phyloP scores from a whole-genome alignment of 306 rosid species.

The Delonix regia region DNA sequence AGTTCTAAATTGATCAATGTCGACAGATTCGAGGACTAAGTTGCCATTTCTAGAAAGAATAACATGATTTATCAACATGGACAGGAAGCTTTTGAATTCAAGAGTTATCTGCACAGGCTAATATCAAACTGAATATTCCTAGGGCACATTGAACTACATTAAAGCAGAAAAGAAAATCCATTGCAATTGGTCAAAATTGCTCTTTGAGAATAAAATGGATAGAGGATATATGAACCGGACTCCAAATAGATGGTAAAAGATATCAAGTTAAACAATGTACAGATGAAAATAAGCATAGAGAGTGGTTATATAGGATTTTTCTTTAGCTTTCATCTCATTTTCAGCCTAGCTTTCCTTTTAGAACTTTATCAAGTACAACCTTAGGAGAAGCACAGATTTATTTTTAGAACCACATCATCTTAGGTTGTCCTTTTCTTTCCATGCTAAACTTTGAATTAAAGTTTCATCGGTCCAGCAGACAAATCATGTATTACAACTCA shows the following conservation, averaged over 20 bases:
- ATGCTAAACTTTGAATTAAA: slow-evolving; percentile 9
- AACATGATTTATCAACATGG: background rate
- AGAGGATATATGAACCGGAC: background rate
- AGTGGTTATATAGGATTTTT: slow-evolving; percentile 12
- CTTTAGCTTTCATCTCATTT: slow-evolving; percentile 12
- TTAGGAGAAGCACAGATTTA: background rate
- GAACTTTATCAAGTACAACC: slow-evolving; percentile 4
- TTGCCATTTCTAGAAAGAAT: background rate
- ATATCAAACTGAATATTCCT: background rate
- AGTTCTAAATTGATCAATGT: slow-evolving; percentile 3
- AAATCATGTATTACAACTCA: slow-evolving; percentile 10
- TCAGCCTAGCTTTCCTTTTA: slow-evolving; percentile 2
- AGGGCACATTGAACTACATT: background rate
- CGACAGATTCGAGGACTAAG: slow-evolving; percentile 3
- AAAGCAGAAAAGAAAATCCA: background rate
- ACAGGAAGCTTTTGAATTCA: background rate
- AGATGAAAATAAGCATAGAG: slow-evolving; percentile 15
- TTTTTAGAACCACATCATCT: background rate
- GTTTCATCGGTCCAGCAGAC: background rate
- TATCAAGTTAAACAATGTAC: background rate
- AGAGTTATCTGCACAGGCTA: background rate
- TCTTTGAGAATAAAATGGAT: background rate
- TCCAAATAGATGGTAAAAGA: slow-evolving; percentile 2
- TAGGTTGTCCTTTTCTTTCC: background rate
- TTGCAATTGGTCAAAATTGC: background rate